Evolutionary conservation across 352 stramenopile species (phyloP).

Genomic region (Globisporangium emineosum): DNA sequence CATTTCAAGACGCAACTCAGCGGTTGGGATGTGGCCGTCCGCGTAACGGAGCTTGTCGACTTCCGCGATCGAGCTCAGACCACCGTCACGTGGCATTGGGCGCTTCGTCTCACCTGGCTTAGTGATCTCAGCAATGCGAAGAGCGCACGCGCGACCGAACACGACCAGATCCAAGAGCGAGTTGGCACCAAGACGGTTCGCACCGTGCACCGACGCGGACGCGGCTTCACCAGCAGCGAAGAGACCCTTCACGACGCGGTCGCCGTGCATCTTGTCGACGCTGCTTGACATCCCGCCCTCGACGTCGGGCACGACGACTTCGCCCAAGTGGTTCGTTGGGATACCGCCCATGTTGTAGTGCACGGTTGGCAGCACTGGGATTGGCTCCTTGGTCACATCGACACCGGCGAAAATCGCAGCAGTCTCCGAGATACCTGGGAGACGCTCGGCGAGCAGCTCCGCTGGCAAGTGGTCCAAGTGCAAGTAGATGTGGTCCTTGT

Average conservation of each 20-base stretch:
- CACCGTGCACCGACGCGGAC: conserved; percentile 94
- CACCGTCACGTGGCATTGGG: conserved; percentile 77
- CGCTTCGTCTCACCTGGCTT: conserved; percentile 89
- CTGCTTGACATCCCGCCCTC: conserved; percentile 31
- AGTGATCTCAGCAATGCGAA: conserved; percentile 92
- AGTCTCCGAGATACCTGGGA: conserved; percentile 96
- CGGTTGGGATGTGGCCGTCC: conserved; percentile 71
- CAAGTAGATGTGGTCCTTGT: conserved; percentile 94
- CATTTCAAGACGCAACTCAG: conserved; percentile 80
- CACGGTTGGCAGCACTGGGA: conserved; percentile 95
- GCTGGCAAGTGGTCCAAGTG: conserved; percentile 96
- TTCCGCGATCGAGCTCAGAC: conserved; percentile 82
- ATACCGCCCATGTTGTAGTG: conserved; percentile 99
- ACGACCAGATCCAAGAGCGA: conserved; percentile 97
- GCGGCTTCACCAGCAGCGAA: conserved; percentile 95
- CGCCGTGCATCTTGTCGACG: conserved; percentile 50
- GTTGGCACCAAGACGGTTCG: conserved; percentile 93
- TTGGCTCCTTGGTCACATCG: conserved; percentile 97
- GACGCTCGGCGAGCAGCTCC: conserved; percentile 90
- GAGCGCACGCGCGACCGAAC: conserved; percentile 93
- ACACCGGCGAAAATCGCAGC: conserved; percentile 97
- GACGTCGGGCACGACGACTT: conserved; percentile 83
- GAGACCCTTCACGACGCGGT: conserved; percentile 92
- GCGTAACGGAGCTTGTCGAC: conserved; percentile 91
- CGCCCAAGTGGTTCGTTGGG: conserved; percentile 93